Evolutionary conservation across 176 grass and related monocot species (phyloP), one percentile per base, ranked within the genome.

Genomic region (Aegilops sharonensis): DNA sequence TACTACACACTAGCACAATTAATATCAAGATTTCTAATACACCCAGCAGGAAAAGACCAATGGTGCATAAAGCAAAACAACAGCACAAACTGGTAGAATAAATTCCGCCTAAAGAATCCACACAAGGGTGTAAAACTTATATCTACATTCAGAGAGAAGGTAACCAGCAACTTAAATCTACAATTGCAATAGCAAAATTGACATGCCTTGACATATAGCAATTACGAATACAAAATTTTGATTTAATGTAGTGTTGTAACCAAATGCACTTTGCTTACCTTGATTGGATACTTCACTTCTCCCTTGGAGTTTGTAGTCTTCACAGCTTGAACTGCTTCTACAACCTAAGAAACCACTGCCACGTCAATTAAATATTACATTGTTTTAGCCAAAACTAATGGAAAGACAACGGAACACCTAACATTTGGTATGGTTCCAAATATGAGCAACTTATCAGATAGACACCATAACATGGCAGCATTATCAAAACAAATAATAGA

Each of bases 201-300:
- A 1, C 50, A 54, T 18, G 1, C 40, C 35, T 40, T 72, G 25
- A 18, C 1, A 13, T 72, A 32, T 75, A 47, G 43, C 11, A 48
- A 48, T 48, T 48, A 48, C 45, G 12, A 48, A 48, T 48, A 48
- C 3, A 1, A 48, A 48, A 48, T 5, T 12, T 48, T 48, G 45
- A 14, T 48, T 14, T 42, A 43, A 40, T 9, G 8, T 6, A 54
- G 50, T 54, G 18, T 54, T 75, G 50, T 21, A 75, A 91, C 8
- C 27, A 68, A 67, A 27, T 75, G 21, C 30, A 24, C 20, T 71
- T 70, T 29, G 79, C 88, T 82, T 40, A 96, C 97, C 94, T 98
- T 98, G 68, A 98, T 94, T 64, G 97, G 97, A 86, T 98, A 98
- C 89, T 91, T 98, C 50, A 91, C 84, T 86, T 98, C 97, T 36